phyloP scores from a whole-genome alignment of 352 stramenopile genomes.

The Phytophthora pluvialis region DNA sequence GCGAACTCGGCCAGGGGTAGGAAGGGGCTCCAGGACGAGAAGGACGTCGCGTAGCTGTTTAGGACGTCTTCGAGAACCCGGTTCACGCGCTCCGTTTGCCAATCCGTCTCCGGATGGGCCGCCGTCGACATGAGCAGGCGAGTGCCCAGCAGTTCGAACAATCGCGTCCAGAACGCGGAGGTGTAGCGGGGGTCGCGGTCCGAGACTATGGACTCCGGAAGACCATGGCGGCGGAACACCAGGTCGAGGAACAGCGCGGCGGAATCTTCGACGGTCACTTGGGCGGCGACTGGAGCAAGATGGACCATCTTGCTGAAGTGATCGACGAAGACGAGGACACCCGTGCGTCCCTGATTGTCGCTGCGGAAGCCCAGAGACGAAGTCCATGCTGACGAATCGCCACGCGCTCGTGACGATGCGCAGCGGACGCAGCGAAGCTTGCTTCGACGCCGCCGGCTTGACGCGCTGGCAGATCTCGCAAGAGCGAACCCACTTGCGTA shows the following conservation, averaged over 20 bases:
- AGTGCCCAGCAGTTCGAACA: neutral
- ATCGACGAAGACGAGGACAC: neutral
- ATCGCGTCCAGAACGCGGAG: neutral
- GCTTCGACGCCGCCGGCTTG: neutral
- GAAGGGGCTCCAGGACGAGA: neutral
- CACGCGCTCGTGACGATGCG: neutral
- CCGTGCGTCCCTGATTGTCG: neutral
- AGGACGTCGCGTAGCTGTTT: neutral
- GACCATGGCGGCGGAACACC: neutral
- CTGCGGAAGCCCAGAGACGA: neutral
- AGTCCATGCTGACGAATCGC: neutral
- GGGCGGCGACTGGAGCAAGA: neutral
- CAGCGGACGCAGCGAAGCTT: neutral
- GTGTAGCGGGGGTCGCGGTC: neutral
- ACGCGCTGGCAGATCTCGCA: neutral
- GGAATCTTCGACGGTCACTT: neutral
- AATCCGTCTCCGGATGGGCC: neutral
- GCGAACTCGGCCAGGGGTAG: neutral
- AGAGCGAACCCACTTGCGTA: neutral
- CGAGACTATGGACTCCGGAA: neutral
- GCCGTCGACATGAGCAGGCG: neutral
- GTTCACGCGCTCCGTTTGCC: neutral
- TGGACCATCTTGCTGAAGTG: slow-evolving; percentile 1
- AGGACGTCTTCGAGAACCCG: neutral
- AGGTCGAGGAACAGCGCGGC: neutral